phyloP scores from a whole-genome alignment of 2,329 filamentous ascomycete species.

The Hymenoscyphus fructigenus region DNA sequence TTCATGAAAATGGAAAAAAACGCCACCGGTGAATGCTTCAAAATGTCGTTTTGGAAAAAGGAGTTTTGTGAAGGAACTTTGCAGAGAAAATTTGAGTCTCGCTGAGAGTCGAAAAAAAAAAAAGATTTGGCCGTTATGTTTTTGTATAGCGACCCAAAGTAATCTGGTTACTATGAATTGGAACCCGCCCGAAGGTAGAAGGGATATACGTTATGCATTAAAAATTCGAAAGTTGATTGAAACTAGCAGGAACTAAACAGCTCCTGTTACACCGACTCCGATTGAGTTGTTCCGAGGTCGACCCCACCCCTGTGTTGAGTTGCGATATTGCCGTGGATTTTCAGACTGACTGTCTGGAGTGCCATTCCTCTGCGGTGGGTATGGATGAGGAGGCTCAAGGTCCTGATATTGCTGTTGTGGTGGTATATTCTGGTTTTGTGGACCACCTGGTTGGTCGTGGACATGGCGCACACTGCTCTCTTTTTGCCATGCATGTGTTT shows the following conservation, averaged over 20 bases:
- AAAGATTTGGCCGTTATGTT: slow-evolving; percentile 22
- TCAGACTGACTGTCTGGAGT: slow-evolving; percentile 37
- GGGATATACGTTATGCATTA: slow-evolving; percentile 30
- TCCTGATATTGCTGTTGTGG: slow-evolving; percentile 47
- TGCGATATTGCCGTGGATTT: slow-evolving; percentile 32
- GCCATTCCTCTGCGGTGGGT: slow-evolving; percentile 29
- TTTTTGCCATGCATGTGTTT: slow-evolving; percentile 69
- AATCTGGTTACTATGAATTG: slow-evolving; percentile 18
- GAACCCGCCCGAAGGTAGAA: slow-evolving; percentile 23
- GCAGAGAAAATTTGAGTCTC: slow-evolving; percentile 19
- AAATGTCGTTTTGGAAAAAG: slow-evolving; percentile 17
- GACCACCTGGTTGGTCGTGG: slow-evolving; percentile 48
- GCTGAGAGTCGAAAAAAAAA: slow-evolving; percentile 16
- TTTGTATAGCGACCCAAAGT: slow-evolving; percentile 22
- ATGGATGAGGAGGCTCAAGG: slow-evolving; percentile 30
- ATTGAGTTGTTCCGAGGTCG: slow-evolving; percentile 37
- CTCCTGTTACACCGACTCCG: slow-evolving; percentile 32
- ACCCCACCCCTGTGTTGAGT: slow-evolving; percentile 34
- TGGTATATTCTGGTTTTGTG: slow-evolving; percentile 48
- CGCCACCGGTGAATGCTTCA: slow-evolving; percentile 29
- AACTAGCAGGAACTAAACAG: slow-evolving; percentile 29
- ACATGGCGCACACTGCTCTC: slow-evolving; percentile 83
- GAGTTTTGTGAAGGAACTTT: slow-evolving; percentile 19
- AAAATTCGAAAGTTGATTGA: slow-evolving; percentile 8
- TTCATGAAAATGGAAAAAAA: slow-evolving; percentile 17